Evolutionary conservation across 2,329 filamentous ascomycete species (phyloP).

Genomic region (Phymatotrichopsis omnivora): DNA sequence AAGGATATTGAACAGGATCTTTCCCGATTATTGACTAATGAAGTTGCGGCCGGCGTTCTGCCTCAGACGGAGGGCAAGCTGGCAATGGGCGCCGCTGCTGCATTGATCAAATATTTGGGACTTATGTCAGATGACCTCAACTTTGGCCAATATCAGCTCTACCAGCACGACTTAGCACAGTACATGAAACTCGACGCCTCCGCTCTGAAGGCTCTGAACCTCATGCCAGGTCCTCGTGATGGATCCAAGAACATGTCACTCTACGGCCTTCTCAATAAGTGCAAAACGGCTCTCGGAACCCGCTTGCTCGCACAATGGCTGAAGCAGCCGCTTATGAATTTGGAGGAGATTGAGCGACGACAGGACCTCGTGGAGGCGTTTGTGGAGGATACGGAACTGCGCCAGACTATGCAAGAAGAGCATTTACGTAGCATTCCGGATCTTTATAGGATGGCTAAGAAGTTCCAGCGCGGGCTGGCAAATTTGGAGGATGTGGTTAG

Average conservation of each 20-base stretch:
- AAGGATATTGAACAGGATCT: constrained; percentile 96
- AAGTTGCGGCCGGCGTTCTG: constrained; percentile 62
- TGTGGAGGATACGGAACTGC: constrained; percentile 78
- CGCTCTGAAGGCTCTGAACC: constrained; percentile 82
- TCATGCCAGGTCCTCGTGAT: constrained; percentile 92
- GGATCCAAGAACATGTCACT: constrained; percentile 97
- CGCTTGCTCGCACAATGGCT: constrained; percentile 88
- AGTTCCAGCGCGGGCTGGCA: constrained; percentile 83
- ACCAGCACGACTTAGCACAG: constrained; percentile 91
- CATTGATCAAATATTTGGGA: constrained; percentile 79
- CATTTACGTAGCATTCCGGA: constrained; percentile 89
- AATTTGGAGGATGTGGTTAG: constrained; percentile 92
- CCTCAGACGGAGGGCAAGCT: constrained; percentile 89
- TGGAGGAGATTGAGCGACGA: constrained; percentile 75
- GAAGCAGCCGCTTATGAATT: constrained; percentile 92
- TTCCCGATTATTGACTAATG: constrained; percentile 75
- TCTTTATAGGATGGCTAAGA: constrained; percentile 84
- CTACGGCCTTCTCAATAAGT: constrained; percentile 89
- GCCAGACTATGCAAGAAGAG: constrained; percentile 94
- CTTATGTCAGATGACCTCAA: constrained; percentile 75
- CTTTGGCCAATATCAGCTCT: constrained; percentile 93
- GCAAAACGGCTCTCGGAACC: constrained; percentile 90
- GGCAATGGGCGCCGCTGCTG: constrained; percentile 89
- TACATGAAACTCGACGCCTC: constrained; percentile 98
- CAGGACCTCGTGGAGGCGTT: constrained; percentile 95